Base-by-base conservation (phyloP, 768 basidiomycete genomes). In the Hygrophorus pudorinus region DNA sequence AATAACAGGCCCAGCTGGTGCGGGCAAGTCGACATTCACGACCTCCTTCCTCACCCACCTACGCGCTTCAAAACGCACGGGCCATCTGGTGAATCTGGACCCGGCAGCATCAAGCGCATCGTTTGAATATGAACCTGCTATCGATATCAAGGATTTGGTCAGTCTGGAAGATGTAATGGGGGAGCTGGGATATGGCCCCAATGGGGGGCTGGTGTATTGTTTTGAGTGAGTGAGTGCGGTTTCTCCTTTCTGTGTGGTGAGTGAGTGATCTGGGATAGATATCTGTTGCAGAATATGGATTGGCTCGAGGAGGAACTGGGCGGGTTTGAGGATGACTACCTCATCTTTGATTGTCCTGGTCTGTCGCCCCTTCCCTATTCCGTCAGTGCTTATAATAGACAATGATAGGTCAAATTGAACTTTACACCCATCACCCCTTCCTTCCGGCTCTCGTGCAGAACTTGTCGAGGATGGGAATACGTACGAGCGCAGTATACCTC, bases 381-480 rank as follows among this genome's bases (percentile, higher is more conserved):
- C 17, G 11, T 46, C 32, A 2, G 16, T 18, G 2, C 17, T 37
- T 10, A 14, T 16, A n/a, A 35, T 18, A 31, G n/a, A 47, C 56
- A 30, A 21, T 40, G 36, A 33, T 38, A 91, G 92, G 93, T 29
- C 96, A 99, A 65, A 99, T 99, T 56, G 96, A 99, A 63, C 74
- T 99, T 13, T 98, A 98, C 60, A 98, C 96, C 2, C 96, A 99
- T 63, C 91, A 98, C 56, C 92, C 94, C 0, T 90, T 99, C 62
- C 78, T 99, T 31, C 93, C 96, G 0, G 78, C 82, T 5, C 79
- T 99, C 31, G 85, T 87, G n/a, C 74, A 79, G 61, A 69, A 81
- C 58, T 62, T 90, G 49, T 64, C 73, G 53, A 72, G 80, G 39
- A 71, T 93, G 60, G 82, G 85, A 37, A 82, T 98, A 48, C 73